Evolutionary conservation across 805 yeast genomes (phyloP).

Genomic region (Ogataea allantospora): DNA sequence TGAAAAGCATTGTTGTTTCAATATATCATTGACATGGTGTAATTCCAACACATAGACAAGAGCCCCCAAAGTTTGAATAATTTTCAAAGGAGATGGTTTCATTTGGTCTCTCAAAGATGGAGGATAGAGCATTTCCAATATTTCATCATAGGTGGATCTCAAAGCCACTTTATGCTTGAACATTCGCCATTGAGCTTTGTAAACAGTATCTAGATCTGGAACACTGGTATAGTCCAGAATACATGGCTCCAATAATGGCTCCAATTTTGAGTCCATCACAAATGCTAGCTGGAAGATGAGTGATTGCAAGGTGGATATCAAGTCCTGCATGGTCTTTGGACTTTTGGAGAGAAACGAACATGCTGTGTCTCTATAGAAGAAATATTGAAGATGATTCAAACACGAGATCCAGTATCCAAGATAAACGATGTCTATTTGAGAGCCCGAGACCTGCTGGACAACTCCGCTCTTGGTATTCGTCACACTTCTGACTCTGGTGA

Average conservation of each 20-base stretch:
- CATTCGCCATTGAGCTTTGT: slow-evolving; percentile 65
- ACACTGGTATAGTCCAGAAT: slow-evolving; percentile 74
- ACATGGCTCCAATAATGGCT: slow-evolving; percentile 59
- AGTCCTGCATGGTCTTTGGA: slow-evolving; percentile 60
- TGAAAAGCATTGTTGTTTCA: slow-evolving; percentile 76
- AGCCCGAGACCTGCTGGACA: slow-evolving; percentile 28
- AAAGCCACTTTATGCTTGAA: slow-evolving; percentile 43
- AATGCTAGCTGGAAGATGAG: slow-evolving; percentile 64
- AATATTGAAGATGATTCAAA: slow-evolving; percentile 72
- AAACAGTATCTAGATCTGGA: slow-evolving; percentile 76
- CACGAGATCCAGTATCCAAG: slow-evolving; percentile 89
- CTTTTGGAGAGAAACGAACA: slow-evolving; percentile 48
- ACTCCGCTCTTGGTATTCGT: slow-evolving; percentile 62
- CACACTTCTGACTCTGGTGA: slow-evolving; percentile 58
- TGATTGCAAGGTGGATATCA: slow-evolving; percentile 54
- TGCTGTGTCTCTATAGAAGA: slow-evolving; percentile 63
- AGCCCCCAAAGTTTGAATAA: slow-evolving; percentile 86
- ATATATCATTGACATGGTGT: slow-evolving; percentile 73
- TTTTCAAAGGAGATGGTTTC: slow-evolving; percentile 84
- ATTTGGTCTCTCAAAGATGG: slow-evolving; percentile 78
- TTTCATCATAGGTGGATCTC: slow-evolving; percentile 64
- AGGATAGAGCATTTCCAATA: slow-evolving; percentile 74
- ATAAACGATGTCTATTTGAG: slow-evolving; percentile 57
- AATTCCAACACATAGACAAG: slow-evolving; percentile 79
- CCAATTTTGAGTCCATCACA: slow-evolving; percentile 61